phyloP scores from a whole-genome alignment of 441 rosid genomes.

The Populus trichocarpa region DNA sequence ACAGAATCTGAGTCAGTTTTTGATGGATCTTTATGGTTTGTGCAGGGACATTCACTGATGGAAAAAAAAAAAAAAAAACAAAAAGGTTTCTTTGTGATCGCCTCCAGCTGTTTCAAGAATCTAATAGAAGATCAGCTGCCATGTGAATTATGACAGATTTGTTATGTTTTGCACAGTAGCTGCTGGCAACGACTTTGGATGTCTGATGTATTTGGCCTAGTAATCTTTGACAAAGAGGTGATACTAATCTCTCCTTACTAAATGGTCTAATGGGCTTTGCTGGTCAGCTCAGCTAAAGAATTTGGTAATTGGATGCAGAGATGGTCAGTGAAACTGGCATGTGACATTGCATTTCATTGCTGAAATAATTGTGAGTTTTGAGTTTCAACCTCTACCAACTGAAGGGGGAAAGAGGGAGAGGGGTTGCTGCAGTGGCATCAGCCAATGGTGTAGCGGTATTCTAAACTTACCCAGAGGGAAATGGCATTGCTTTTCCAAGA shows the following conservation, averaged over 20 bases:
- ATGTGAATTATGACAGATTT: neutral
- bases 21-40: slow-evolving; percentile 4
- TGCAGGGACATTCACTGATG: slow-evolving; percentile 13
- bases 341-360: neutral
- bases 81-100: neutral
- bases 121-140: slow-evolving; percentile 6
- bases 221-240: slow-evolving; percentile 7
- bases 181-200: neutral
- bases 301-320: slow-evolving; percentile 1
- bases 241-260: neutral
- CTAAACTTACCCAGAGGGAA: neutral
- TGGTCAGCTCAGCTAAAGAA: neutral
- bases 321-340: neutral
- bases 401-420: neutral
- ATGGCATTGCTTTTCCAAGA: neutral
- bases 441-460: neutral
- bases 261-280: slow-evolving; percentile 1
- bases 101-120: neutral
- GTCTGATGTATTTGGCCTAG: neutral
- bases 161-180: neutral
- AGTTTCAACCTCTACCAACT: neutral
- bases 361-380: neutral
- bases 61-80: neutral
- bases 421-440: neutral
- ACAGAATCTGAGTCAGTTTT: neutral